Percentiles rank a stretch among this genome's conserved stretches.
Conservation (phyloP, 176 grass and related monocot genomes). For the Cenchrus purpureus region DNA sequence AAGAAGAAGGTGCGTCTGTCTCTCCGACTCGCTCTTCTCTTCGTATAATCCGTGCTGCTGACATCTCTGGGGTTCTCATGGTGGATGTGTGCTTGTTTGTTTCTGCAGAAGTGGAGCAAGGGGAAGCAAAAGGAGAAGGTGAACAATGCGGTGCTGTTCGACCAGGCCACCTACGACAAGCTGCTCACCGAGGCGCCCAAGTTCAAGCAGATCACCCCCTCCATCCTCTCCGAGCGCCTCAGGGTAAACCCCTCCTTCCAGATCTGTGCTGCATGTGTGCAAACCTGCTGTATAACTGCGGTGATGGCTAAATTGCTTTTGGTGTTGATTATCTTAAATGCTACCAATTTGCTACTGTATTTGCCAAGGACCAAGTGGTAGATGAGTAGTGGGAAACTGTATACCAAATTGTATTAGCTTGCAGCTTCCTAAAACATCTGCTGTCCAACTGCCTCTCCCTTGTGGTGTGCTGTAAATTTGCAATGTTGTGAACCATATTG, state of each 20-base stretch:
- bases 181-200: conserved; percentile 57
- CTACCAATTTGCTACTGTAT: not conserved
- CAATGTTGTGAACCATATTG: not conserved
- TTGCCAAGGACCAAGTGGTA: too few species aligned
- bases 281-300: not conserved
- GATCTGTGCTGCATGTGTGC: not conserved
- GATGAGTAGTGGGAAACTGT: not conserved
- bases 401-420: too few species aligned
- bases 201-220: conserved; percentile 66
- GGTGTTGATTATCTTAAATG: not conserved
- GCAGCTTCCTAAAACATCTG: too few species aligned
- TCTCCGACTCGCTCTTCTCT: not conserved
- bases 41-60: too few species aligned
- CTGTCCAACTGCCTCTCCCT: too few species aligned
- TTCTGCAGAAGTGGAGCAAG: conserved; percentile 72
- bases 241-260: conserved; percentile 36
- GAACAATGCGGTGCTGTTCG: conserved; percentile 61
- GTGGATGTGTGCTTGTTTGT: not conserved
- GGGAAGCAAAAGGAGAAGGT: conserved; percentile 77
- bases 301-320: not conserved
- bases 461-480: not conserved
- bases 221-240: conserved; percentile 60
- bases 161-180: conserved; percentile 66
- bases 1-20: conserved; percentile 55
- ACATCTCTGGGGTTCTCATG: conserved; percentile 1